Evolutionary conservation across 2,329 filamentous ascomycete genomes (phyloP).

Genomic region (Elsinoe perseae): DNA sequence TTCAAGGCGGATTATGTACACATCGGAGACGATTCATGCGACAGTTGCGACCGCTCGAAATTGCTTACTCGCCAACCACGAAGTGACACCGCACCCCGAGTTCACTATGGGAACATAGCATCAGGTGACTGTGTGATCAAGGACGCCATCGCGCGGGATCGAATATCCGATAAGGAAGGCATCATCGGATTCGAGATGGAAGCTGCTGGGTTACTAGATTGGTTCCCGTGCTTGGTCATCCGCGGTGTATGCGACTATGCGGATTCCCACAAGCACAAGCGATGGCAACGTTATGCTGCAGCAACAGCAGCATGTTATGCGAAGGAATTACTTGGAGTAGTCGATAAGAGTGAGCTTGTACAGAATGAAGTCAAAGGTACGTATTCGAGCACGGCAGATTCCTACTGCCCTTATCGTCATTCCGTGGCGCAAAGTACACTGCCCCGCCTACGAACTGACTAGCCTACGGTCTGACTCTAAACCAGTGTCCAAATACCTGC

Average conservation of each 20-base stretch:
- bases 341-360: neutral
- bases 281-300: constrained; percentile 23
- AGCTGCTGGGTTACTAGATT: constrained; percentile 15
- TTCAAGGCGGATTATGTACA: neutral
- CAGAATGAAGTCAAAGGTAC: no score
- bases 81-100: neutral
- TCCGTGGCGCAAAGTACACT: no score
- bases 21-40: neutral
- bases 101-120: constrained; percentile 35
- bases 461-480: no score
- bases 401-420: no score
- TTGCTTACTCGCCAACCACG: neutral
- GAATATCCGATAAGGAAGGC: constrained; percentile 12
- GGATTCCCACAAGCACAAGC: constrained; percentile 24
- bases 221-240: constrained; percentile 22
- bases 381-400: no score
- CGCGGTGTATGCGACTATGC: constrained; percentile 24
- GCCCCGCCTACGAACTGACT: no score
- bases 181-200: constrained; percentile 20
- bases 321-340: constrained; percentile 16
- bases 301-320: constrained; percentile 21
- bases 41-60: neutral
- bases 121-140: constrained; percentile 30
- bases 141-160: constrained; percentile 5
- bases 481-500: no score